A percentile compares a stretch with the other conserved stretches of the same genome.
These are phyloP conservation scores for Synchytrium microbalum DNA, from an alignment of 371 early-diverging fungal genomes.

Conservation along the genomic window DNA sequence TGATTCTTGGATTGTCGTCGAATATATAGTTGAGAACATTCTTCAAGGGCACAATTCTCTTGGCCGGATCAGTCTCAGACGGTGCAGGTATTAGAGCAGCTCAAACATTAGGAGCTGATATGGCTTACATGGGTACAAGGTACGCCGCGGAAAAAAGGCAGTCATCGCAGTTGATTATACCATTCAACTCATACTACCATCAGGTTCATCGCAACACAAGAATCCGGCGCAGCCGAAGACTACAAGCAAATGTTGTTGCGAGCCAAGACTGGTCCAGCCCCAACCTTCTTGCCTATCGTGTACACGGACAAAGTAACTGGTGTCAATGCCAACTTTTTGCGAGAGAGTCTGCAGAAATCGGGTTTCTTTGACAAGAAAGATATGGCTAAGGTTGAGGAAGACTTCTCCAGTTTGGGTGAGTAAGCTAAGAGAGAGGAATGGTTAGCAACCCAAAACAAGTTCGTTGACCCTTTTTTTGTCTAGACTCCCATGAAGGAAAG, in stretches of 20 bases:
- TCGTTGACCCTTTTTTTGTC: too few species aligned
- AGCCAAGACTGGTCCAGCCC: conserved; percentile 13
- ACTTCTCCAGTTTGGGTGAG: conserved; percentile 14
- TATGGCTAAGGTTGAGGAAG: conserved; percentile 8
- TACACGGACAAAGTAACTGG: conserved; percentile 25
- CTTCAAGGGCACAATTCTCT: conserved; percentile 15
- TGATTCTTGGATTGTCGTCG: too few species aligned
- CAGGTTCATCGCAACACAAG: conserved; percentile 19
- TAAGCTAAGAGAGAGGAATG: too few species aligned
- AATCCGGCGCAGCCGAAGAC: conserved; percentile 8
- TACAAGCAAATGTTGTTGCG: conserved; percentile 22
- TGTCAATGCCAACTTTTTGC: conserved; percentile 23
- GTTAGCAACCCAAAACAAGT: too few species aligned
- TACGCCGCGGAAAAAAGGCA: too few species aligned
- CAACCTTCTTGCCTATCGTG: conserved; percentile 18
- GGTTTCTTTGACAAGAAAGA: conserved; percentile 12
- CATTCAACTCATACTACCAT: too few species aligned
- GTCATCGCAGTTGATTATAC: too few species aligned
- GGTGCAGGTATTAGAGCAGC: conserved; percentile 19
- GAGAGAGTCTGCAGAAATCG: conserved; percentile 6
- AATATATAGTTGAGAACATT: conserved; percentile 9
- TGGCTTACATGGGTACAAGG: conserved; percentile 26
- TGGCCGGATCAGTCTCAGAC: conserved; percentile 19
- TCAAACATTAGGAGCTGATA: conserved; percentile 20
- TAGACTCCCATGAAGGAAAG: too few species aligned